Conservation (phyloP, 2,329 filamentous ascomycete species). For the Annulohypoxylon truncatum region DNA sequence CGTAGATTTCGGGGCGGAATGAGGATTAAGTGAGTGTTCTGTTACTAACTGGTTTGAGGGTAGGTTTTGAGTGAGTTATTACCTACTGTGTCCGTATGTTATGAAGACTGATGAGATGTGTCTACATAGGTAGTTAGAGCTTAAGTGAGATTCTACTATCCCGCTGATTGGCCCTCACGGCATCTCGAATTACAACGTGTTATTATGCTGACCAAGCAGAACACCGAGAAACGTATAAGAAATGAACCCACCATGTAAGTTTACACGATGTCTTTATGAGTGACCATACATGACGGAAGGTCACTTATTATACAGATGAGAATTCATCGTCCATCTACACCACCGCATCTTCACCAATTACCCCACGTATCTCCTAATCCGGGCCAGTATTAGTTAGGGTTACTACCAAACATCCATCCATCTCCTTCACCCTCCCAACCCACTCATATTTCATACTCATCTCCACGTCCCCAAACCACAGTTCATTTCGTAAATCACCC, state of each 20-base stretch:
- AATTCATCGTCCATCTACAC: not conserved
- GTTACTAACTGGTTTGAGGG: too few species aligned
- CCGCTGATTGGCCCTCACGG: not conserved
- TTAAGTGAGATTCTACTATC: not conserved
- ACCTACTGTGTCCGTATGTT: not conserved
- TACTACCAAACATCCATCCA: too few species aligned
- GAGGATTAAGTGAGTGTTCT: too few species aligned
- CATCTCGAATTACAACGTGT: constrained; percentile 26
- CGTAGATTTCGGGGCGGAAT: not conserved
- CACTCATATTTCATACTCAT: too few species aligned
- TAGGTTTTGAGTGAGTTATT: not conserved
- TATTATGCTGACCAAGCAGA: constrained; percentile 11
- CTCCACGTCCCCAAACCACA: not conserved
- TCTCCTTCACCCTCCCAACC: too few species aligned
- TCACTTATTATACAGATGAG: not conserved
- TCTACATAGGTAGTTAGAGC: not conserved
- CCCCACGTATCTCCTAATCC: not conserved
- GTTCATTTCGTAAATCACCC: not conserved
- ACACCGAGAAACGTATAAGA: not conserved
- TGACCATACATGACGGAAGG: not conserved
- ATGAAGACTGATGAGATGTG: not conserved
- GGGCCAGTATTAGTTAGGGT: too few species aligned
- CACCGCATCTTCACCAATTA: not conserved
- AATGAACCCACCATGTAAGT: not conserved
- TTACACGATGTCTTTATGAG: not conserved